Percentiles rank a stretch among this genome's conserved stretches.
These are phyloP conservation scores for Aspergillus arachidicola DNA, from an alignment of 2,329 filamentous ascomycete species.

Conservation along the genomic window DNA sequence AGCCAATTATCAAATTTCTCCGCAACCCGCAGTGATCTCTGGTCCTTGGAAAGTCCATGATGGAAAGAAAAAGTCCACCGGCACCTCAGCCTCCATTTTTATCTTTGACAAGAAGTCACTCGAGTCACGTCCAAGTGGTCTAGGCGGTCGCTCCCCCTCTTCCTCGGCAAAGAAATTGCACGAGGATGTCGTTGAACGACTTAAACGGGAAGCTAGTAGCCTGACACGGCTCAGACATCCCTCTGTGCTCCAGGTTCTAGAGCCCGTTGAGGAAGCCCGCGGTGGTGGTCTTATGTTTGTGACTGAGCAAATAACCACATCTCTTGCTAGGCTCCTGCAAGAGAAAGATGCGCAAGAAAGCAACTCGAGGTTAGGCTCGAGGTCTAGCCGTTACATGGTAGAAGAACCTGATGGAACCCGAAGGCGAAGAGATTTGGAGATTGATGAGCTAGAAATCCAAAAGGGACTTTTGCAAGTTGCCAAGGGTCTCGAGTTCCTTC, in stretches of 20 bases:
- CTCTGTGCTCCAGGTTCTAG: slow-evolving; percentile 86
- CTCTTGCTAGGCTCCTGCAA: slow-evolving; percentile 76
- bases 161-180: slow-evolving; percentile 73
- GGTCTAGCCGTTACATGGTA: slow-evolving; percentile 77
- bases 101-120: slow-evolving; percentile 90
- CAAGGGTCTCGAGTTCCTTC: slow-evolving; percentile 91
- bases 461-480: slow-evolving; percentile 92
- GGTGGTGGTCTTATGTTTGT: slow-evolving; percentile 93
- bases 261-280: slow-evolving; percentile 92
- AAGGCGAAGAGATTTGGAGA: slow-evolving; percentile 79
- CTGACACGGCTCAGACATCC: slow-evolving; percentile 88
- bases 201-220: slow-evolving; percentile 89
- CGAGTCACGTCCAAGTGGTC: slow-evolving; percentile 66
- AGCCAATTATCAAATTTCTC: slow-evolving; percentile 83
- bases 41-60: slow-evolving; percentile 98
- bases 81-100: slow-evolving; percentile 86
- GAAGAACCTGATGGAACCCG: slow-evolving; percentile 75
- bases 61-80: slow-evolving; percentile 93
- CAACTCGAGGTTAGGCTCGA: slow-evolving; percentile 66
- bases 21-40: slow-evolving; percentile 73
- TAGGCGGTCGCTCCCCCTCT: slow-evolving; percentile 63
- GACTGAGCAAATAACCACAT: slow-evolving; percentile 87
- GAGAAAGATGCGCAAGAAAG: slow-evolving; percentile 90
- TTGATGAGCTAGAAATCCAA: slow-evolving; percentile 96
- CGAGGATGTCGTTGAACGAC: slow-evolving; percentile 85